Conservation (phyloP, 176 grass and related monocot genomes). For the Tuctoria greenei region DNA sequence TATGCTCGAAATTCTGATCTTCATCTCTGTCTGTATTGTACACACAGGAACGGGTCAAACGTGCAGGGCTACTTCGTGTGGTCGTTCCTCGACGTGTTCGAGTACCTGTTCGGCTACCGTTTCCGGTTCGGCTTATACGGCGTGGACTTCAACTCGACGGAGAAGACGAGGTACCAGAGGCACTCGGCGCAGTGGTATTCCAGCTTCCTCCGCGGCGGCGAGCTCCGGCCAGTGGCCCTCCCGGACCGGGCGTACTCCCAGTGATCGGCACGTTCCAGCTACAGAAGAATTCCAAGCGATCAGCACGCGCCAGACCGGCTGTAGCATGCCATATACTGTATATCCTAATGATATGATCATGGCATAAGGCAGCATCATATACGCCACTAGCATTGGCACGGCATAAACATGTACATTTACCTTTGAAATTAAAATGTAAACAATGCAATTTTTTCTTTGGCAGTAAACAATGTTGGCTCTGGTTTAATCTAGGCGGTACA, state of each 20-base stretch:
- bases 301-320: background rate
- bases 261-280: slow-evolving; percentile 16
- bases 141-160: slow-evolving; percentile 53
- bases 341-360: too few relatives aligned
- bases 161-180: slow-evolving; percentile 61
- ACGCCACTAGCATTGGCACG: too few relatives aligned
- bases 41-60: slow-evolving; percentile 75
- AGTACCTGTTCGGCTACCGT: slow-evolving; percentile 52
- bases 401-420: too few relatives aligned
- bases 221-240: slow-evolving; percentile 44
- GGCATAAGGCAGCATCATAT: too few relatives aligned
- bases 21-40: background rate
- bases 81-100: slow-evolving; percentile 87
- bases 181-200: slow-evolving; percentile 72
- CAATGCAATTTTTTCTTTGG: too few relatives aligned
- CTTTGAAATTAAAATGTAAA: too few relatives aligned
- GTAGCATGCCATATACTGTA: too few relatives aligned
- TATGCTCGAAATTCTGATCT: background rate
- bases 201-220: slow-evolving; percentile 47
- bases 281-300: background rate
- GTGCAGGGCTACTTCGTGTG: slow-evolving; percentile 86
- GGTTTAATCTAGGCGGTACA: too few relatives aligned
- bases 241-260: slow-evolving; percentile 34
- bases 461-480: too few relatives aligned
- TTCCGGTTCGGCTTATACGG: slow-evolving; percentile 54